Evolutionary conservation across 805 yeast genomes (phyloP), one percentile per base, ranked within the genome.

Genomic region (Spencermartinsiella europaea): DNA sequence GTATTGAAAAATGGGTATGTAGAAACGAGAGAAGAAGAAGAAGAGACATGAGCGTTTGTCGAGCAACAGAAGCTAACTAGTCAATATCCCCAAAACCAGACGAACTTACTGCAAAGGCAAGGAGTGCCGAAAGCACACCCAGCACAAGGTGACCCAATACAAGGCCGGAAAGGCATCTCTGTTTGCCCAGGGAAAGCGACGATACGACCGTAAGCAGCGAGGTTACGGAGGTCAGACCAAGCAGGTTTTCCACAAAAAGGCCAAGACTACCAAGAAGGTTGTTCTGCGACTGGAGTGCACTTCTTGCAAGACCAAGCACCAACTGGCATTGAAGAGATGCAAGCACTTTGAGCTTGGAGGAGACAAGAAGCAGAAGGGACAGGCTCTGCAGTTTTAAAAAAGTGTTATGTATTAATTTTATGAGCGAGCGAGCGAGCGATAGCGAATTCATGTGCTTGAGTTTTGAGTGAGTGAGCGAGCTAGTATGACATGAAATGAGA

Each of bases 221-320:
- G 99, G 99, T 89, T 93, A 82, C 80, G 99, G 99, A 87, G 99
- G 99, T 87, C 99, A 93, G 81, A 93, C 99, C 79, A 93, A 89
- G 83, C 99, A 83, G 73, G 85, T 93, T 79, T 93, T 93, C 97
- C 98, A 89, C 86, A 93, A 93, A 87, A 93, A 93, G 79, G 99
- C 99, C 69, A 93, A 93, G 89, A 93, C 98, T 66, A 93, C 99
- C 82, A 93, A 93, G 89, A 93, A 93, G 86, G 95, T 93, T 74
- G 99, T 93, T 62, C 85, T 93, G 73, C 91, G 97, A 81, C 84
- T 93, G 72, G 99, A 93, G 82, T 93, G 99, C 86, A 88, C 90
- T 67, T 80, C 75, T 67, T 93, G 99, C 80, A 93, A 93, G 89
- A 85, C 96, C 80, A 93, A 89, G 85, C 84, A 95, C 69, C 99